Base-by-base conservation (phyloP, 306 rosid genomes). In the Mucuna pruriens region DNA sequence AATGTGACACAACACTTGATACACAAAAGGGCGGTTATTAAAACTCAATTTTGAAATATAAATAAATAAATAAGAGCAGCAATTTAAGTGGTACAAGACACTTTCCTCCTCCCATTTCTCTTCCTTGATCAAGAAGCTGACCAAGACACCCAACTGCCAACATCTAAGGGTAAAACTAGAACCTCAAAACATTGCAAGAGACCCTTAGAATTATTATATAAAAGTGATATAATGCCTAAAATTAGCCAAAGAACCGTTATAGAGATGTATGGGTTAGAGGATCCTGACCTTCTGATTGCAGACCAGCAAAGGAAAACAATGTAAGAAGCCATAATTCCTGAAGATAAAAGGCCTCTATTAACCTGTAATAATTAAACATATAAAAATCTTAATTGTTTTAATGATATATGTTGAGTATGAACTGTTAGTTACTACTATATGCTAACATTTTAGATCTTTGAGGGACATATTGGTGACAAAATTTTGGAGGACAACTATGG, bases 241-340 rank as follows among this genome's bases (percentile, higher is more conserved):
- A 17, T 61, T 61, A 16, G 25, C 8, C 46, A n/a, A 38, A 17
- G 76, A 45, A 38, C n/a, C 26, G 13, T 40, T 45, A 42, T 3
- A 46, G 1, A 17, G 36, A 71, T 34, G 9, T 40, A 44, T 64
- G 75, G 67, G 6, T 44, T 74, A 19, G 77, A 86, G 38, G 58
- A 80, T 80, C 42, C 84, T 57, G 52, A 93, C 96, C 97, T 93
- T 87, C 94, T 87, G 38, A 94, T 82, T 42, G 98, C 98, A 85
- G 89, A 84, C 97, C 97, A 94, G 80, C 98, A 94, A 48, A 92
- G 91, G 83, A 90, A 94, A 75, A 94, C 91, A 70, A 92, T 76
- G 80, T 94, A 94, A 7, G 91, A 90, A 80, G 97, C 97, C 97
- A 94, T 92, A 77, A 94, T 89, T 83, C 97, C 98, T 4, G 98